phyloP scores from a whole-genome alignment of 805 yeast species.

The Candida insectalens region DNA sequence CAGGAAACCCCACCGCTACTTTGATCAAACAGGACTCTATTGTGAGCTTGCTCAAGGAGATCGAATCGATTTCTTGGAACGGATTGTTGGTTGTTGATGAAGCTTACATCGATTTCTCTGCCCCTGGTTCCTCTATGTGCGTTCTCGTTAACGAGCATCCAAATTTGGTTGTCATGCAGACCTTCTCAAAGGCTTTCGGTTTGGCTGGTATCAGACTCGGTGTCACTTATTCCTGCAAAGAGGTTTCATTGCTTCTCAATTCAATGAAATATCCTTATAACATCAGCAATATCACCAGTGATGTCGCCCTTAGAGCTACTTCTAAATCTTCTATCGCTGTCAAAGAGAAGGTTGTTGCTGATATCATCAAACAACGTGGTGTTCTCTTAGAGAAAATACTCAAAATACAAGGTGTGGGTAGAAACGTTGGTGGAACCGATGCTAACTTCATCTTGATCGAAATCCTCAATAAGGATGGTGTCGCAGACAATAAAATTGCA shows the following conservation, averaged over 20 bases:
- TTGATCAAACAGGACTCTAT: constrained; percentile 42
- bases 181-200: constrained; percentile 91
- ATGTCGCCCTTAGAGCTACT: constrained; percentile 68
- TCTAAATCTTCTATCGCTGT: constrained; percentile 40
- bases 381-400: constrained; percentile 44
- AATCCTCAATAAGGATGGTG: constrained; percentile 49
- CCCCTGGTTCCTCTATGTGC: constrained; percentile 57
- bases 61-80: constrained; percentile 41
- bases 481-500: constrained; percentile 64
- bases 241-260: constrained; percentile 61
- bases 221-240: constrained; percentile 54
- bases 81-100: constrained; percentile 86
- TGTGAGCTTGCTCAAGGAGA: constrained; percentile 30
- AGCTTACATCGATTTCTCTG: constrained; percentile 85
- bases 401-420: constrained; percentile 54
- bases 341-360: constrained; percentile 47
- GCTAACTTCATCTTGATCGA: constrained; percentile 79
- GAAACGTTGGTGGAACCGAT: constrained; percentile 72
- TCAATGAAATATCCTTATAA: constrained; percentile 96
- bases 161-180: constrained; percentile 81
- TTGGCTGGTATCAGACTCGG: constrained; percentile 93
- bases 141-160: constrained; percentile 76
- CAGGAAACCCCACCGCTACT: constrained; percentile 93
- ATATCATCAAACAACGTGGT: constrained; percentile 46
- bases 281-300: constrained; percentile 72